Conservation (phyloP, 1,284 basidiomycete species). For the Leccinum subspadiceum region DNA sequence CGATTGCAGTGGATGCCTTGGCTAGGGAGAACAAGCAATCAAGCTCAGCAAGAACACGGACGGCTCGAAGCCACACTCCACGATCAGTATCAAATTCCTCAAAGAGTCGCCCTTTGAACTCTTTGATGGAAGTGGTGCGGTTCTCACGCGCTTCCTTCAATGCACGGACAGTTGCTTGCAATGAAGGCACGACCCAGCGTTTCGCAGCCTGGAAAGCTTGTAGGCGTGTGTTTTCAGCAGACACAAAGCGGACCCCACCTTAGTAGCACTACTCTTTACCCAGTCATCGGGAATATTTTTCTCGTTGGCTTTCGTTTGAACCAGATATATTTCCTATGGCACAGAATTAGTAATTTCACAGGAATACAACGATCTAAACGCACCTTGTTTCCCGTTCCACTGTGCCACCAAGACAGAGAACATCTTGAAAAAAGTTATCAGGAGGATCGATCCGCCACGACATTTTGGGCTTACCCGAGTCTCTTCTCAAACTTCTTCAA, state of each 20-base stretch:
- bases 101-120: constrained; percentile 80
- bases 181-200: constrained; percentile 76
- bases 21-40: constrained; percentile 95
- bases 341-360: constrained; percentile 2
- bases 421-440: constrained; percentile 34
- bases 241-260: constrained; percentile 46
- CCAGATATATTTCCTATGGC: constrained; percentile 79
- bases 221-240: constrained; percentile 1
- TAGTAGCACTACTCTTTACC: constrained; percentile 81
- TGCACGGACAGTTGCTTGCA: constrained; percentile 68
- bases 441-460: constrained; percentile 8
- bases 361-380: constrained; percentile 2
- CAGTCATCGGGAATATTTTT: constrained; percentile 78
- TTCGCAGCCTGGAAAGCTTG: constrained; percentile 52
- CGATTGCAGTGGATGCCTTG: constrained; percentile 85
- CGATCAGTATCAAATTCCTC: constrained; percentile 87
- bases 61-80: constrained; percentile 72
- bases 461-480: constrained; percentile 44
- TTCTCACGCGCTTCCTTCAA: constrained; percentile 93
- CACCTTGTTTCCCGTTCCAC: constrained; percentile 77
- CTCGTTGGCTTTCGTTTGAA: constrained; percentile 64
- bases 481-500: constrained; percentile 62
- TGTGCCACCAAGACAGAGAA: constrained; percentile 80
- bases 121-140: constrained; percentile 72
- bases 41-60: constrained; percentile 81